Base-by-base conservation (phyloP, 139 green algal genomes). In the Haematococcus lacustris region DNA sequence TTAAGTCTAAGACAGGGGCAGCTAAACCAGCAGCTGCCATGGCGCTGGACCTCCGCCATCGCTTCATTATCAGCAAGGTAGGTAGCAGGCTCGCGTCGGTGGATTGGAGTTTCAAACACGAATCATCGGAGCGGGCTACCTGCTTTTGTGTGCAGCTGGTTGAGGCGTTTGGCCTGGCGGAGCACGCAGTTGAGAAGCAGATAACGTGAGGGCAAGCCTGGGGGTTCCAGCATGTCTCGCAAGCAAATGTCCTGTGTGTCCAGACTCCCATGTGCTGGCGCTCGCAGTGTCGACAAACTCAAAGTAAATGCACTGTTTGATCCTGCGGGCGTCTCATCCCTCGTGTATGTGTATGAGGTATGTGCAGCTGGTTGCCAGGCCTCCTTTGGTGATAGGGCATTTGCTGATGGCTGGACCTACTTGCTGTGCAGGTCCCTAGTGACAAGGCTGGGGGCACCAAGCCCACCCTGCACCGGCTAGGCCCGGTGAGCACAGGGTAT, bases 341-440 rank as follows among this genome's bases (percentile, higher is more conserved):
- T 93, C 17, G 69, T 82, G 6, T 93, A 86, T 72, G 80, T 86
- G 3, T 85, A 88, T 50, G 85, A 93, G 77, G 83, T 82, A 70
- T 66, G 72, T 13, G 1, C 17, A 3, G 6, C 33, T 37, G 23
- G 5, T 37, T 2, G 40, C 34, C 5, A 6, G n/a, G n/a, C 30
- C 30, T 34, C 26, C 35, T 34, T 25, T 59, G 40, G 26, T 40
- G 69, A 51, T 51, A 51, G 13, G 33, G 26, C 26, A 1, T 51
- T 70, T 37, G 3, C 35, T 64, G 33, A 37, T 2, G 30, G 1
- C 26, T 41, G 30, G 33, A 41, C 30, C 21, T 40, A 30, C 34
- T 38, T 2, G 17, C 1, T 2, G 4, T 73, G 61, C 80, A 88
- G 83, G 47, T 83, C 4, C 80, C 80, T 51, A 80, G 83, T n/a